phyloP scores from a whole-genome alignment of 2,329 filamentous ascomycete genomes.

The Periconia sp. region DNA sequence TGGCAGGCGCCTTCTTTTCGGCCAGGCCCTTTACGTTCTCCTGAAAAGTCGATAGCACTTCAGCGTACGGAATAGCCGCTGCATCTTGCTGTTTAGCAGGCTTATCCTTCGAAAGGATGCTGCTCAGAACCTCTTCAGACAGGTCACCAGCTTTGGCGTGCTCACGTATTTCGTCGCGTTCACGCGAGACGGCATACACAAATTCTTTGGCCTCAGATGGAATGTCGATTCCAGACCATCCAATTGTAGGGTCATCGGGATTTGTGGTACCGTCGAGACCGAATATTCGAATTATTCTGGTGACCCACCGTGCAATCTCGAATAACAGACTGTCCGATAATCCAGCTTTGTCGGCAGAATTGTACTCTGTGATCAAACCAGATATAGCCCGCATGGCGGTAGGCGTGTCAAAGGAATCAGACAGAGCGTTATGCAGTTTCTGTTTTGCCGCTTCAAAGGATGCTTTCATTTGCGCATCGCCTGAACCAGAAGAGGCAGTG shows the following conservation, averaged over 20 bases:
- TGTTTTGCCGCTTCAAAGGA: slow-evolving; percentile 58
- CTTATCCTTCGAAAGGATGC: slow-evolving; percentile 44
- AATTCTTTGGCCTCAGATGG: slow-evolving; percentile 61
- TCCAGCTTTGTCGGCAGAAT: slow-evolving; percentile 50
- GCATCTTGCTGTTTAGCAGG: slow-evolving; percentile 29
- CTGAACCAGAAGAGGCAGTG: slow-evolving; percentile 27
- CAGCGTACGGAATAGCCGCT: slow-evolving; percentile 48
- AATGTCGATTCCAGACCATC: slow-evolving; percentile 67
- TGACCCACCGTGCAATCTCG: slow-evolving; percentile 74
- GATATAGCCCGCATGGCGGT: slow-evolving; percentile 76
- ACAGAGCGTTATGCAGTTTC: slow-evolving; percentile 66
- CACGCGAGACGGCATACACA: slow-evolving; percentile 59
- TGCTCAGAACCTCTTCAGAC: slow-evolving; percentile 27
- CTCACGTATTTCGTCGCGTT: slow-evolving; percentile 61
- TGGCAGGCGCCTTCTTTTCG: slow-evolving; percentile 57
- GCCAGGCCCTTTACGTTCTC: slow-evolving; percentile 63
- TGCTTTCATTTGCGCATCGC: slow-evolving; percentile 48
- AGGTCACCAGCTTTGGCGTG: slow-evolving; percentile 54
- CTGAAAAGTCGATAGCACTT: slow-evolving; percentile 55
- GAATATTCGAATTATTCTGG: slow-evolving; percentile 79
- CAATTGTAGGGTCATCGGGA: slow-evolving; percentile 52
- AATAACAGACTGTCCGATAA: slow-evolving; percentile 53
- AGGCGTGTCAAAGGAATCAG: slow-evolving; percentile 87
- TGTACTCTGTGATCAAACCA: slow-evolving; percentile 76
- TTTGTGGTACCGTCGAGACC: slow-evolving; percentile 68